Evolutionary conservation across 352 stramenopile species (phyloP), one percentile per base, ranked within the genome.

Genomic region (Phytophthora litchii): DNA sequence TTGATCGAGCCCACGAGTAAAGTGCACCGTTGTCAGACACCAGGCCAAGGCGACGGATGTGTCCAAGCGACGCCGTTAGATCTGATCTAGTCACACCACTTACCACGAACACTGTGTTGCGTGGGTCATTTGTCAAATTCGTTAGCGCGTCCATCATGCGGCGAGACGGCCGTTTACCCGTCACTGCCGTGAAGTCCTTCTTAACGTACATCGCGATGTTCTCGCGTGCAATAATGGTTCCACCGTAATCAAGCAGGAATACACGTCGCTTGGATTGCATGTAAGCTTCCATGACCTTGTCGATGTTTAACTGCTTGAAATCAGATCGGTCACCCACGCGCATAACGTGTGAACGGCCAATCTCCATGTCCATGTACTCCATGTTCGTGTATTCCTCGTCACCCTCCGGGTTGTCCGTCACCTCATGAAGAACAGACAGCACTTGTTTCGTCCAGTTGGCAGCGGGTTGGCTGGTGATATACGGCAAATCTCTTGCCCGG

Each of bases 81-180:
- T 97, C 96, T 49, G 86, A 75, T 44, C 91, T 81, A 4, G 88
- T 96, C 59, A 98, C 91, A 17, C 96, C 96, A 40, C 92, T 98
- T 19, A 99, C 91, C n/a, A 99, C 92, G 70, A 98, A 98, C n/a
- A 99, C 92, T 3, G 90, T 97, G 81, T 99, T 99, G 25, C 76
- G 74, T 14, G 89, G 87, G 58, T 99, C 96, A 29, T 79, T 63
- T 34, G 87, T 96, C 10, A 99, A 75, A 58, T 84, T 75, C 11
- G 75, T 72, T 46, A 99, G 55, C 0, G 95, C 90, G 11, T 97
- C 77, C 29, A 98, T 81, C 66, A 98, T 96, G 20, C 84, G 68
- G 31, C 67, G 67, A 29, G 91, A 92, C 19, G 95, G 95, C 50
- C 94, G 88, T 64, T 97, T 97, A 31, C 92, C 95, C 17, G 85